These are phyloP conservation scores for Volvariella surrecta DNA, from an alignment of 1,284 basidiomycete genomes.

Conservation along the genomic window DNA sequence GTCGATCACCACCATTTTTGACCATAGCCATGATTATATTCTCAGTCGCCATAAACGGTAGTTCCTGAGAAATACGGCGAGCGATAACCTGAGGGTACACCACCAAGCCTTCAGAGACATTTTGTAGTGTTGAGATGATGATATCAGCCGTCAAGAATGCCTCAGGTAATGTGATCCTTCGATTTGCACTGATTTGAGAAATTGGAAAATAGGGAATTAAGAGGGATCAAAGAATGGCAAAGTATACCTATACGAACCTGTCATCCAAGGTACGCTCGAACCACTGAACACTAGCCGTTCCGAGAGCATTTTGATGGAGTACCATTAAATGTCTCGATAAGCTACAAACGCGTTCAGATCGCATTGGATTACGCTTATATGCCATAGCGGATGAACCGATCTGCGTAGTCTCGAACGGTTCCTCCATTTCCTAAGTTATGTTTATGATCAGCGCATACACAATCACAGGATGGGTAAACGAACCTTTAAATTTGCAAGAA, in stretches of 20 bases:
- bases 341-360: constrained; percentile 94
- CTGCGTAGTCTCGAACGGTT: constrained; percentile 98
- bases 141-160: constrained; percentile 98
- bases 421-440: constrained; percentile 80
- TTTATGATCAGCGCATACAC: background rate
- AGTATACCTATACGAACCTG: constrained; percentile 37
- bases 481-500: constrained; percentile 89
- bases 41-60: constrained; percentile 99
- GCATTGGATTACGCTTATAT: constrained; percentile 99
- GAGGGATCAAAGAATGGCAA: background rate
- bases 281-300: constrained; percentile 92
- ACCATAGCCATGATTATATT: constrained; percentile 99
- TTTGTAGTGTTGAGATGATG: constrained; percentile 90
- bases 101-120: constrained; percentile 94
- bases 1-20: constrained; percentile 90
- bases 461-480: background rate
- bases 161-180: constrained; percentile 92
- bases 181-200: constrained; percentile 67
- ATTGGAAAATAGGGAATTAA: constrained; percentile 5
- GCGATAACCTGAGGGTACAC: constrained; percentile 97
- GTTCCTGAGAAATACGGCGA: constrained; percentile 86
- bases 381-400: constrained; percentile 99
- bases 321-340: constrained; percentile 90
- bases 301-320: constrained; percentile 87
- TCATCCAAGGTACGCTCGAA: constrained; percentile 96